These are phyloP conservation scores for Thermothielavioides terrestris DNA, from an alignment of 495 filamentous ascomycete genomes.

Conservation along the genomic window DNA sequence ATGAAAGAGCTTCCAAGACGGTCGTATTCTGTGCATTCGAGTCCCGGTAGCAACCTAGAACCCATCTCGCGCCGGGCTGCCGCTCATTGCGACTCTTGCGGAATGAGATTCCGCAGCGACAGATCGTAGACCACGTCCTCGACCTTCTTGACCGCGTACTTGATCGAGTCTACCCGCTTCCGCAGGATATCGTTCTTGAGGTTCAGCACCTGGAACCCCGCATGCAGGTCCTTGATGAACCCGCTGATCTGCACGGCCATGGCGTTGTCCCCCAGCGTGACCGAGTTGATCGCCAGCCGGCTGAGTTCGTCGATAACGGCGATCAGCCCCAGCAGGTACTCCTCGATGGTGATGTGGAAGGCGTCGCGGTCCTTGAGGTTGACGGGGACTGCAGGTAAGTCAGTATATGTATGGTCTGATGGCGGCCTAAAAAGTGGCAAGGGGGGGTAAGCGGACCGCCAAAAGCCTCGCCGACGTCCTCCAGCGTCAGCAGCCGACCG, in stretches of 20 bases:
- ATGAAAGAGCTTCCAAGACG: too few relatives aligned
- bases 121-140: conserved; percentile 98
- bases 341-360: conserved; percentile 94
- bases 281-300: conserved; percentile 88
- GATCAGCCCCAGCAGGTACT: conserved; percentile 84
- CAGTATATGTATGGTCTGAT: background rate
- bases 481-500: conserved; percentile 72
- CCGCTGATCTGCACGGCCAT: conserved; percentile 75
- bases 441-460: conserved; percentile 46
- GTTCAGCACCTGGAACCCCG: conserved; percentile 93
- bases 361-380: conserved; percentile 84
- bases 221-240: conserved; percentile 92
- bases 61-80: background rate
- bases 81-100: conserved; percentile 30
- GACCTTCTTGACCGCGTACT: conserved; percentile 95
- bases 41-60: background rate
- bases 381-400: conserved; percentile 62
- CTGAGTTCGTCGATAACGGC: conserved; percentile 83
- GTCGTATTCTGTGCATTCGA: too few relatives aligned
- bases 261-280: conserved; percentile 81
- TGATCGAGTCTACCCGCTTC: conserved; percentile 83
- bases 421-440: background rate
- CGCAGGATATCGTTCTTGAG: conserved; percentile 90
- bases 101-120: conserved; percentile 72
- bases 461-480: conserved; percentile 72